Conservation (phyloP, 2,329 filamentous ascomycete species). For the Fonsecaea nubica region DNA sequence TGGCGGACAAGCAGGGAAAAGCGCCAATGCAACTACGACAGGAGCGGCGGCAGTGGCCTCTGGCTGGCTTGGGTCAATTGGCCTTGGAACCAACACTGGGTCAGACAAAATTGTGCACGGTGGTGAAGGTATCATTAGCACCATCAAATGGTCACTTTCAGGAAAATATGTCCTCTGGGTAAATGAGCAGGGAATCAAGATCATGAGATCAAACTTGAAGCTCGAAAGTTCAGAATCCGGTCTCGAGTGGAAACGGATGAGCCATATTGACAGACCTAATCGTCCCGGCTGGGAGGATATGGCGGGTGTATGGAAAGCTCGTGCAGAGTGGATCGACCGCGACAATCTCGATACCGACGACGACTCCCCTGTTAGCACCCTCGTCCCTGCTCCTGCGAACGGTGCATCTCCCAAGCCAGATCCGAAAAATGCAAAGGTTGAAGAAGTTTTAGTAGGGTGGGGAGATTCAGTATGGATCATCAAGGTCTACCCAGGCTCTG, state of each 20-base stretch:
- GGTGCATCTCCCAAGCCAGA: conserved; percentile 50
- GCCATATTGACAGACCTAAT: conserved; percentile 87
- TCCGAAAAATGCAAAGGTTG: conserved; percentile 56
- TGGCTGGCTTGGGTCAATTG: conserved; percentile 90
- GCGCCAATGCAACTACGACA: conserved; percentile 82
- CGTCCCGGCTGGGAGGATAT: conserved; percentile 92
- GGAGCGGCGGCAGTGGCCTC: conserved; percentile 83
- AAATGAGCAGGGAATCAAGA: conserved; percentile 96
- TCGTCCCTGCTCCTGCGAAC: conserved; percentile 47
- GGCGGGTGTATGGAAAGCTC: conserved; percentile 92
- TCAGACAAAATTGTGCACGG: conserved; percentile 88
- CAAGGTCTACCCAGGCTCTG: conserved; percentile 80
- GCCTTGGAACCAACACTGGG: conserved; percentile 76
- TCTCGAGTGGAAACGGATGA: conserved; percentile 91
- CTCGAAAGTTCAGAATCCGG: conserved; percentile 78
- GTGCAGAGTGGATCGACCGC: conserved; percentile 92
- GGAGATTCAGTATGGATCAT: conserved; percentile 96
- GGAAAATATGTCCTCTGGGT: conserved; percentile 94
- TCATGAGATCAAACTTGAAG: conserved; percentile 89
- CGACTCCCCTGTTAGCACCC: conserved; percentile 46
- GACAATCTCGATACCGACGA: conserved; percentile 77
- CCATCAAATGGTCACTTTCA: conserved; percentile 92
- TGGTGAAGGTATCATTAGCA: conserved; percentile 88
- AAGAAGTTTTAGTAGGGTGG: conserved; percentile 92
- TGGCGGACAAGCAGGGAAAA: conserved; percentile 78